phyloP scores from a whole-genome alignment of 2,329 filamentous ascomycete species.

The Diaporthe humulicola region DNA sequence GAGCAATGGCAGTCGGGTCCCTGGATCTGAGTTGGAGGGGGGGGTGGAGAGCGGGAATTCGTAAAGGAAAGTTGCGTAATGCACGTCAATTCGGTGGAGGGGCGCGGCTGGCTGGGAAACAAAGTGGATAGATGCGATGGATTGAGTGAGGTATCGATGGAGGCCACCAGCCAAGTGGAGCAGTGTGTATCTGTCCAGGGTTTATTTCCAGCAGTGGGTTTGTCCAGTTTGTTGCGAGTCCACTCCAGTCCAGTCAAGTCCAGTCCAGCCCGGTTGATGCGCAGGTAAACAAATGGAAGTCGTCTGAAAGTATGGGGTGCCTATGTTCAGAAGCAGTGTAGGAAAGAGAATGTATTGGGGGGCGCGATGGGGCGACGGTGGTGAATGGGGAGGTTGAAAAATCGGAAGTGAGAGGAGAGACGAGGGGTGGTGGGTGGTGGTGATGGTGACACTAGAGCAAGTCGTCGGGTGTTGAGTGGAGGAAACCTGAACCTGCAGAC shows the following conservation, averaged over 20 bases:
- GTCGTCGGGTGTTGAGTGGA: slow-evolving; percentile 24
- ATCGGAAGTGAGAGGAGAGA: slow-evolving; percentile 9
- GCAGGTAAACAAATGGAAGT: slow-evolving; percentile 24
- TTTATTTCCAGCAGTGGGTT: slow-evolving; percentile 10
- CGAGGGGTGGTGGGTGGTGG: slow-evolving; percentile 17
- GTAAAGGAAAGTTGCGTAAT: slow-evolving; percentile 36
- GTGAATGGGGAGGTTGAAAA: slow-evolving; percentile 25
- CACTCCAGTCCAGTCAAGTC: background rate
- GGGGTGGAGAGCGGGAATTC: slow-evolving; percentile 14
- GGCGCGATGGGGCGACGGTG: slow-evolving; percentile 1
- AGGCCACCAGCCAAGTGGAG: slow-evolving; percentile 26
- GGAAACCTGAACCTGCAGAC: slow-evolving; percentile 22
- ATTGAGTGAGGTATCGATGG: slow-evolving; percentile 18
- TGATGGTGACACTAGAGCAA: slow-evolving; percentile 22
- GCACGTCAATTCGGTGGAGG: slow-evolving; percentile 37
- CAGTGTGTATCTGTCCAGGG: slow-evolving; percentile 7
- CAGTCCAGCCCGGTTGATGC: background rate
- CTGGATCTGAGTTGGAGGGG: slow-evolving; percentile 24
- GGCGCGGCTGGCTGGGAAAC: slow-evolving; percentile 34
- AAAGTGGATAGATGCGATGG: slow-evolving; percentile 26
- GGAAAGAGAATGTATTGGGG: background rate
- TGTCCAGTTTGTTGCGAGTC: background rate
- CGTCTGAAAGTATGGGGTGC: background rate
- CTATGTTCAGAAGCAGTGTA: slow-evolving; percentile 6
- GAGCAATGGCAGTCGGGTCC: slow-evolving; percentile 34